These are phyloP conservation scores for Colletotrichum liaoningense DNA, from an alignment of 2,329 filamentous ascomycete species.

Conservation along the genomic window DNA sequence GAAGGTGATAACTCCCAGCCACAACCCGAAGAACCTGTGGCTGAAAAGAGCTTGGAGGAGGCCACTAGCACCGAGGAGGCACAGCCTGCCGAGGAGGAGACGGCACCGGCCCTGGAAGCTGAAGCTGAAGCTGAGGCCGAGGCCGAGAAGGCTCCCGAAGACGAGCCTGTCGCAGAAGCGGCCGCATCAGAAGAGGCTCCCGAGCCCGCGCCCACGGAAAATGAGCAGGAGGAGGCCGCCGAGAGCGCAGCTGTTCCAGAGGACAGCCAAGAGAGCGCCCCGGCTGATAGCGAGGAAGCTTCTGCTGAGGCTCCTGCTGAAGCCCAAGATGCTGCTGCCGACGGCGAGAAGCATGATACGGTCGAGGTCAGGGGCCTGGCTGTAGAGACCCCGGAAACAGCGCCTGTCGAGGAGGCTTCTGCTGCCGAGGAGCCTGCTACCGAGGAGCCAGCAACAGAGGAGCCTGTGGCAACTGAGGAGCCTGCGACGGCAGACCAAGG, in stretches of 20 bases:
- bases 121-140: not conserved
- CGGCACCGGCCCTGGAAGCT: not conserved
- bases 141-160: not conserved
- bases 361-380: not conserved
- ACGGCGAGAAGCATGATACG: not conserved
- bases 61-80: conserved; percentile 1
- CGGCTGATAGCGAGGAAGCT: not conserved
- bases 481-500: not conserved
- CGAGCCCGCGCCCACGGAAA: not conserved
- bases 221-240: not conserved
- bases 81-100: not conserved
- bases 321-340: not conserved
- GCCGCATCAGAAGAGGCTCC: not conserved
- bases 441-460: not conserved
- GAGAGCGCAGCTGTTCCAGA: not conserved
- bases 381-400: not conserved
- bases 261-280: not conserved
- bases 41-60: conserved; percentile 29
- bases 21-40: conserved; percentile 30
- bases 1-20: conserved; percentile 33
- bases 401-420: not conserved
- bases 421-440: not conserved
- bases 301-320: not conserved
- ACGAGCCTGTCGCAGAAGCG: not conserved
- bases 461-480: not conserved